phyloP scores from a whole-genome alignment of 2,329 filamentous ascomycete species.

The Talaromyces sp. region DNA sequence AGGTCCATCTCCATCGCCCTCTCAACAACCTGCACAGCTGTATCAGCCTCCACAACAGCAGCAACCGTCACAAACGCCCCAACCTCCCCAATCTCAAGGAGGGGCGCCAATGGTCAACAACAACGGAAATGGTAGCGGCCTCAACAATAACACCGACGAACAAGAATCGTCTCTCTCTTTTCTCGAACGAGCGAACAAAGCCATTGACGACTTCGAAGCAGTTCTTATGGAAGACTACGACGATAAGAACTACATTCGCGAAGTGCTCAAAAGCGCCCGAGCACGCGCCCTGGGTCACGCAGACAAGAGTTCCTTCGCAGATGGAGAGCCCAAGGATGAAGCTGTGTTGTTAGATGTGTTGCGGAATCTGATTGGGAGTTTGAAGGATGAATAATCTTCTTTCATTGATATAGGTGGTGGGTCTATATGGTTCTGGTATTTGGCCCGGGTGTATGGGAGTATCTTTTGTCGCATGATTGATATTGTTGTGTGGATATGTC shows the following conservation, averaged over 20 bases:
- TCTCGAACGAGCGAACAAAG: constrained; percentile 41
- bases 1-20: constrained; percentile 8
- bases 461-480: neutral
- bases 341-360: constrained; percentile 42
- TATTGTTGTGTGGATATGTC: neutral
- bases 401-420: neutral
- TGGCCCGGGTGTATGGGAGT: neutral
- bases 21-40: constrained; percentile 14
- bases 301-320: constrained; percentile 41
- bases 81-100: neutral
- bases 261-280: constrained; percentile 42
- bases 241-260: constrained; percentile 44
- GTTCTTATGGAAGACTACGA: constrained; percentile 46
- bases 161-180: constrained; percentile 34
- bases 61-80: neutral
- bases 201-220: constrained; percentile 44
- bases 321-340: constrained; percentile 44
- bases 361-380: constrained; percentile 37
- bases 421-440: neutral
- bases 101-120: neutral
- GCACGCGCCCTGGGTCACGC: constrained; percentile 39
- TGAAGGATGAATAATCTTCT: constrained; percentile 28
- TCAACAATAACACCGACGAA: constrained; percentile 23
- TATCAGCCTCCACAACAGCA: constrained; percentile 11
- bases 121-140: constrained; percentile 19